Base-by-base conservation (phyloP, 2,329 filamentous ascomycete genomes). In the Trichoderma koningii region DNA sequence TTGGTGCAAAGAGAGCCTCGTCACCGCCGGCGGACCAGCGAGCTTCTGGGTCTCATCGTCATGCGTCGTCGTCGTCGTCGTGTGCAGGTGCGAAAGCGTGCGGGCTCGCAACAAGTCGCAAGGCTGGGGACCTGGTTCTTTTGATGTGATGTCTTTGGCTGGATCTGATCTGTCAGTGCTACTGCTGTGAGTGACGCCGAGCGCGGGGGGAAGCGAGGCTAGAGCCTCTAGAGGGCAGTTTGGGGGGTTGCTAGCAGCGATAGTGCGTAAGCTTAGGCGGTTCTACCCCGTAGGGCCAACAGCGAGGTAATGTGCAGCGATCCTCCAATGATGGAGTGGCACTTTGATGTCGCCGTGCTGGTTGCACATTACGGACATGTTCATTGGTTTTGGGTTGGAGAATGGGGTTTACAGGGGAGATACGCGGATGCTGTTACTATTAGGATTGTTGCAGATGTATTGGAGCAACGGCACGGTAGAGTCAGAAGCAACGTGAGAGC, bases 161-260 rank as follows among this genome's bases (percentile, higher is more conserved):
- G 41, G 23, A 34, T 21, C 47, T 59, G 44, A 28, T 19, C 34
- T 38, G 34, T 38, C 34, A 38, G 34, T 52, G 50, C 17, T 30
- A 19, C n/a, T 52, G 50, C 50, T 52, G 26, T n/a, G 14, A 3
- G 23, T 28, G 57, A 53, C 19, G 44, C 42, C n/a, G 60, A 63
- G 60, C 60, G 60, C 60, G 60, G 60, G 60, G 60, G 53, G 60
- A 14, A 38, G 34, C 34, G 34, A 63, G 60, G 60, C 60, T 63
- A 38, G 34, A 9, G 28, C 12, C 28, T 38, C 50, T 53, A 21
- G 50, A 15, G 28, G 50, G 7, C 50, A 15, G 28, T 15, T 28
- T 38, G 50, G 15, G 30, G 50, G 50, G 45, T 19, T 19, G 28
- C 60, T 60, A 63, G 41, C 41, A 38, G 50, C n/a, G 50, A 23